Percentiles rank a stretch among this genome's conserved stretches.
phyloP scores from a whole-genome alignment of 177 flowering plant genomes.

The Vitis hybrid region DNA sequence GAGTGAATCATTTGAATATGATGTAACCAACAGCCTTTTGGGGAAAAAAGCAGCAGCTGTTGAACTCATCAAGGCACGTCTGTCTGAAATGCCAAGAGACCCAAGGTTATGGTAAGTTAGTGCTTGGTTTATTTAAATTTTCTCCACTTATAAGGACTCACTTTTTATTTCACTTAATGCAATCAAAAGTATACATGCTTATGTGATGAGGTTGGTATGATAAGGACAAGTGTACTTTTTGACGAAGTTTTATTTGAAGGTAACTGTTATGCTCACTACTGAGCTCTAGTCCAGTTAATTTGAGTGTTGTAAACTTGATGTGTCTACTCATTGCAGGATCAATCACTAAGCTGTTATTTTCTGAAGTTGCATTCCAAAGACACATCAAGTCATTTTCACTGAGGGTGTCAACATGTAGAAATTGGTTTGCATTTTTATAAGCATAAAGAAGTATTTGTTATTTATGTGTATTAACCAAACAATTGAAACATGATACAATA shows the following conservation, averaged over 20 bases:
- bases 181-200: neutral
- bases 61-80: conserved; percentile 75
- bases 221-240: neutral
- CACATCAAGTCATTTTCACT: too few species aligned
- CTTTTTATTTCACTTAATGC: neutral
- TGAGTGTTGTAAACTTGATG: neutral
- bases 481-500: too few species aligned
- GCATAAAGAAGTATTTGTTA: too few species aligned
- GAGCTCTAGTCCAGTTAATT: neutral
- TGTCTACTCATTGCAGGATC: neutral
- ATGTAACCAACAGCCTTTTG: conserved; percentile 42
- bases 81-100: conserved; percentile 68
- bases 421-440: too few species aligned
- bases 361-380: neutral
- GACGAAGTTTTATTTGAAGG: neutral
- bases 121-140: neutral
- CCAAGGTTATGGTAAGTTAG: conserved; percentile 72
- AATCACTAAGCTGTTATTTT: neutral
- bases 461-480: too few species aligned
- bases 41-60: conserved; percentile 94
- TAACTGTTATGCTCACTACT: neutral
- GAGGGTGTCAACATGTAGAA: too few species aligned
- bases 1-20: conserved; percentile 9
- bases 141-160: neutral
- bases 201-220: neutral